Conservation (phyloP, 352 stramenopile genomes). For the Phytopythium boreale region DNA sequence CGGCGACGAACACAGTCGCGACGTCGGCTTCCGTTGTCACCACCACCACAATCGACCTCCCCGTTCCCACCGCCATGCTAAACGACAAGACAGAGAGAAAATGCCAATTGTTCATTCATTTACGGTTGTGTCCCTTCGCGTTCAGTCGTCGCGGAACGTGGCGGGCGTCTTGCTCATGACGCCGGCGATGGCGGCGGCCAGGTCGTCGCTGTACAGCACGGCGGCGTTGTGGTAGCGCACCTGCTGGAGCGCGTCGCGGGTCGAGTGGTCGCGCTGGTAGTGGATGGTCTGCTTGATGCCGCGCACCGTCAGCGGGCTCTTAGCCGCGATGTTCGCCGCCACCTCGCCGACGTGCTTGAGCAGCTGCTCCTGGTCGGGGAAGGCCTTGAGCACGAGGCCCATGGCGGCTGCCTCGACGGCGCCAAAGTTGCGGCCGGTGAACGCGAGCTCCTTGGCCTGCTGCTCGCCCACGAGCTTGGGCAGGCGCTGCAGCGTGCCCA, state of each 20-base stretch:
- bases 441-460: slow-evolving; percentile 81
- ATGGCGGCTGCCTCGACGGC: slow-evolving; percentile 71
- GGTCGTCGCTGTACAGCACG: slow-evolving; percentile 82
- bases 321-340: slow-evolving; percentile 64
- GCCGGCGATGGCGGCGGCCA: slow-evolving; percentile 67
- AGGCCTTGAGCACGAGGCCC: slow-evolving; percentile 72
- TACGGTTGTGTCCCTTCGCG: not conserved
- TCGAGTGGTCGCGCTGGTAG: slow-evolving; percentile 86
- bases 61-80: not conserved
- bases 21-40: too few species aligned
- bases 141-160: slow-evolving; percentile 69
- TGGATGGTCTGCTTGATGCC: slow-evolving; percentile 88
- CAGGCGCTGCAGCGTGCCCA: slow-evolving; percentile 85
- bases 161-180: slow-evolving; percentile 66
- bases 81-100: not conserved
- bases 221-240: slow-evolving; percentile 84
- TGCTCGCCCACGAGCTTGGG: slow-evolving; percentile 84
- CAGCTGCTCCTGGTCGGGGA: slow-evolving; percentile 61
- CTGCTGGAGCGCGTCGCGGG: slow-evolving; percentile 68
- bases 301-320: slow-evolving; percentile 84
- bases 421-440: slow-evolving; percentile 79
- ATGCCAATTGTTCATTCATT: slow-evolving; percentile 1
- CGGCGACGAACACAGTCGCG: not conserved
- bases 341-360: slow-evolving; percentile 50
- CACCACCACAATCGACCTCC: not conserved